These are phyloP conservation scores for Carex littledalei DNA, from an alignment of 176 grass and related monocot species.

Conservation along the genomic window DNA sequence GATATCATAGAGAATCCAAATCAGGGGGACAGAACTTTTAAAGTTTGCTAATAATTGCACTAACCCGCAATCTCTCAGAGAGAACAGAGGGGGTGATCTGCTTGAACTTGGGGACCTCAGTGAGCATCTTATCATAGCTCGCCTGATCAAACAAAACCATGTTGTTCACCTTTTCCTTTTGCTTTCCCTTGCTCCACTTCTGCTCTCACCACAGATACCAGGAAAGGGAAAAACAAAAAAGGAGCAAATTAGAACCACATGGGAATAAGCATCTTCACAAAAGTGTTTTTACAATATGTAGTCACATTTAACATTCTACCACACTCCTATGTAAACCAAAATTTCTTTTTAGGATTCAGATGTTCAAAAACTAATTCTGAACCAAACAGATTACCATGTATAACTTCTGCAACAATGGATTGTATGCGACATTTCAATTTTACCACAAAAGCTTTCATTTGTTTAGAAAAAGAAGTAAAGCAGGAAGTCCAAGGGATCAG, in stretches of 20 bases:
- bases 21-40: background rate
- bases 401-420: background rate
- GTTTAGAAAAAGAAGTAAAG: too few species aligned
- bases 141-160: constrained; percentile 24
- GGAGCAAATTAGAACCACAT: background rate
- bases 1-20: background rate
- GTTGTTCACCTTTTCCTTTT: constrained; percentile 32
- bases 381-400: background rate
- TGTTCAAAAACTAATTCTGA: background rate
- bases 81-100: constrained; percentile 30
- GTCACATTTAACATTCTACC: background rate
- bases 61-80: constrained; percentile 31
- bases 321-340: background rate
- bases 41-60: background rate
- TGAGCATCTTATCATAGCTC: constrained; percentile 29
- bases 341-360: background rate
- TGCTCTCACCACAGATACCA: background rate
- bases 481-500: too few species aligned
- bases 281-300: background rate
- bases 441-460: background rate
- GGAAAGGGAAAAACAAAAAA: background rate
- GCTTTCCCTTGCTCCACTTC: constrained; percentile 43
- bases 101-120: constrained; percentile 32
- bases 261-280: background rate
- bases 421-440: background rate